Evolutionary conservation across 768 basidiomycete species (phyloP), one percentile per base, ranked within the genome.

Genomic region (Rhizopogon sp.): DNA sequence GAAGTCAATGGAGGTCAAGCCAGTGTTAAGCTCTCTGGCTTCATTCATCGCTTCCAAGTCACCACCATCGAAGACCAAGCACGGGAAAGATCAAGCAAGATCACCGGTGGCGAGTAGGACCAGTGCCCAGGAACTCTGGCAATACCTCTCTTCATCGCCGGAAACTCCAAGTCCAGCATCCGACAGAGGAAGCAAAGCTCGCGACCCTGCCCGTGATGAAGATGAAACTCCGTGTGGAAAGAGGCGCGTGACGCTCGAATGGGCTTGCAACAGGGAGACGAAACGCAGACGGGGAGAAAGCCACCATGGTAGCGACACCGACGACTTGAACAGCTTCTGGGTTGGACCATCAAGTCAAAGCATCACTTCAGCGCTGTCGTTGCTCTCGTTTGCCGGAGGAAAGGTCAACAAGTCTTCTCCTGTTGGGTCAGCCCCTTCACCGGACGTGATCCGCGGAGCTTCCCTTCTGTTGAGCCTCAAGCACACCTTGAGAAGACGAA

Each of bases 191-290:
- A 6, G 35, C 20, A 20, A 49, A 25, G 14, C 35, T 37, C 14
- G 14, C 22, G 39, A 20, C 14, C 20, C 47, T 16, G 13, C 46
- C 17, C 31, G 33, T 33, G 20, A 35, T 35, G 8, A 35, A 35
- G 57, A 56, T 45, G 57, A 11, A 6, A 60, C 47, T 17, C 6
- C 43, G 39, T 57, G 8, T 43, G 55, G 56, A 41, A 69, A 66
- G 58, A 61, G 60, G 22, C 56, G 64, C 49, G 68, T 67, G 47
- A 73, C 71, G 2, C 70, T 78, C 11, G 76, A 78, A 58, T 78
- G 76, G 76, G 76, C 76, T 13, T 78, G 76, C 57, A 70, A 76
- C 25, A 71, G 66, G 43, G 68, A 70, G 20, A 58, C 70, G 16
- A 76, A 74, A 55, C 75, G 74, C 17, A 65, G 66, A 39, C 72